phyloP scores from a whole-genome alignment of 2,329 filamentous ascomycete genomes.

The Alternaria sp. region DNA sequence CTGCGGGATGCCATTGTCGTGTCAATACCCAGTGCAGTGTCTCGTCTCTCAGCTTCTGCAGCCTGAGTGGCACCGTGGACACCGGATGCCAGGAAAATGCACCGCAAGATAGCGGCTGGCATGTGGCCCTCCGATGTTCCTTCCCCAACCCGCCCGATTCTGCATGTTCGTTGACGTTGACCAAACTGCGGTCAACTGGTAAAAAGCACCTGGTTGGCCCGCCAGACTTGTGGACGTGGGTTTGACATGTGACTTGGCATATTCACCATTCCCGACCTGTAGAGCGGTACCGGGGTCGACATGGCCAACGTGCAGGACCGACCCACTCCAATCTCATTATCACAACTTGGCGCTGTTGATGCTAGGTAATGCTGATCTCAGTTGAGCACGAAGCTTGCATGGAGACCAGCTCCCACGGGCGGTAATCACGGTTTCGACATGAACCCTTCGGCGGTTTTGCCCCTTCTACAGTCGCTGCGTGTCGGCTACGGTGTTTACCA shows the following conservation, averaged over 20 bases:
- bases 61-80: slow-evolving; percentile 4
- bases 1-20: slow-evolving; percentile 2
- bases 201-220: slow-evolving; percentile 7
- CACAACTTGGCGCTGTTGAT: slow-evolving; percentile 5
- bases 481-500: slow-evolving; percentile 2
- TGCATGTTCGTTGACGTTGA: background rate
- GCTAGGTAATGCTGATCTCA: slow-evolving; percentile 9
- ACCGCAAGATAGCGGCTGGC: background rate
- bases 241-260: slow-evolving; percentile 6
- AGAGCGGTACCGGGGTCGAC: slow-evolving; percentile 1
- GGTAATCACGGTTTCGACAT: slow-evolving; percentile 5
- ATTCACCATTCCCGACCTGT: background rate
- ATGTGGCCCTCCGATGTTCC: background rate
- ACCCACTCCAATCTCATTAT: slow-evolving; percentile 7
- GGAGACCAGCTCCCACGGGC: slow-evolving; percentile 2
- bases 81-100: background rate
- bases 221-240: background rate
- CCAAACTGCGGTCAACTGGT: background rate
- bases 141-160: background rate
- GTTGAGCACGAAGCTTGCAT: slow-evolving; percentile 1
- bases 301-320: slow-evolving; percentile 8
- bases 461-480: slow-evolving; percentile 1
- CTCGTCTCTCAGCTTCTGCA: slow-evolving; percentile 6
- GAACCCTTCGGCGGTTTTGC: slow-evolving; percentile 5
- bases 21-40: background rate